A percentile compares a stretch with the other conserved stretches of the same genome.
These are phyloP conservation scores for Polytrichum commune DNA, from an alignment of 225 moss, liverwort and hornwort species.

Conservation along the genomic window DNA sequence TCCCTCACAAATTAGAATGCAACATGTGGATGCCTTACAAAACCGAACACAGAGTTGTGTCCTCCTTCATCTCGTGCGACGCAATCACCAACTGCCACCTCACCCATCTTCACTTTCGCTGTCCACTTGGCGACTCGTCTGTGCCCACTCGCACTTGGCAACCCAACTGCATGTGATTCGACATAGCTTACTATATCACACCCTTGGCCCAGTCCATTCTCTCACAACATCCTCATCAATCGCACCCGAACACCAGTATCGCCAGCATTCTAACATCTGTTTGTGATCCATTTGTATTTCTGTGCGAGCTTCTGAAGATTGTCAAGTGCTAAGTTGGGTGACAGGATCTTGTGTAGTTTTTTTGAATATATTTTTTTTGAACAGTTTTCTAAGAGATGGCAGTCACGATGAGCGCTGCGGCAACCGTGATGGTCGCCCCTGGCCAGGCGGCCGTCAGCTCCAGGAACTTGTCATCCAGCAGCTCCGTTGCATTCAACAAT, in stretches of 20 bases:
- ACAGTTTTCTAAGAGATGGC: conserved; percentile 24
- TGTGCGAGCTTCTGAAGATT: background rate
- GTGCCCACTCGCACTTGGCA: background rate
- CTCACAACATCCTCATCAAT: background rate
- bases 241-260: no score
- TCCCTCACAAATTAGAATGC: no score
- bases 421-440: conserved; percentile 22
- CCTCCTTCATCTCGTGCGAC: background rate
- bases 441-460: conserved; percentile 16
- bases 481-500: conserved; percentile 36
- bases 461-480: conserved; percentile 22
- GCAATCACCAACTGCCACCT: conserved; percentile 24
- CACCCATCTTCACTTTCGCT: background rate
- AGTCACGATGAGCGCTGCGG: conserved; percentile 37
- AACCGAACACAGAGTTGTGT: no score
- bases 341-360: background rate
- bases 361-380: background rate
- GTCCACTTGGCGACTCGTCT: background rate
- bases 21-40: no score
- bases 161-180: background rate
- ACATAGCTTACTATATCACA: conserved; percentile 3
- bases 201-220: background rate
- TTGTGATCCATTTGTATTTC: background rate
- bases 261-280: no score
- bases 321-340: background rate